Conservation (phyloP, 148 eudicot genomes). For the Camellia granthamiana region DNA sequence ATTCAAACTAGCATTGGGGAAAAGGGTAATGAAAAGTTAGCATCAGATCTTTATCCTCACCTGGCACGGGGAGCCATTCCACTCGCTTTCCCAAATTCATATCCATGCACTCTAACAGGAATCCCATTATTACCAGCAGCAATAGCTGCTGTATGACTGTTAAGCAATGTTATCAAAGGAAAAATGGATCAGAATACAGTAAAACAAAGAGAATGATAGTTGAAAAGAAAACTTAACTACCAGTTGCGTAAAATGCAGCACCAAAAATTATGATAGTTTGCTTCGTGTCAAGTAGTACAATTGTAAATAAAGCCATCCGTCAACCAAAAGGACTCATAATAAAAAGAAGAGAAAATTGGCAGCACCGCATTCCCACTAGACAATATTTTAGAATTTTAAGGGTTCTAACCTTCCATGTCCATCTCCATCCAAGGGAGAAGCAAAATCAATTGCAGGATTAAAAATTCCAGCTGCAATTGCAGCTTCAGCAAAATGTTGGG, state of each 20-base stretch:
- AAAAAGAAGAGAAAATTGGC: background rate
- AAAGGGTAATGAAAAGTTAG: background rate
- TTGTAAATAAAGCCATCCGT: background rate
- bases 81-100: slow-evolving; percentile 95
- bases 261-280: background rate
- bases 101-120: slow-evolving; percentile 87
- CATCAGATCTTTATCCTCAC: slow-evolving; percentile 29
- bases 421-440: slow-evolving; percentile 97
- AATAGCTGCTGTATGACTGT: slow-evolving; percentile 96
- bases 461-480: slow-evolving; percentile 93
- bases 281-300: background rate
- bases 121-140: slow-evolving; percentile 98
- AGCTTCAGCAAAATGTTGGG: slow-evolving; percentile 97
- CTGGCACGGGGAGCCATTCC: slow-evolving; percentile 99
- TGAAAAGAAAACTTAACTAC: background rate
- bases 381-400: background rate
- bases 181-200: background rate
- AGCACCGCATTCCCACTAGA: background rate
- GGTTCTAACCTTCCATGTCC: slow-evolving; percentile 94
- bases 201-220: background rate
- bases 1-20: background rate
- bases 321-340: background rate
- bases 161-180: slow-evolving; percentile 5
- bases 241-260: background rate
- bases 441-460: slow-evolving; percentile 75